phyloP scores from a whole-genome alignment of 2,329 filamentous ascomycete species.

The Chalaropsis thielavioides region DNA sequence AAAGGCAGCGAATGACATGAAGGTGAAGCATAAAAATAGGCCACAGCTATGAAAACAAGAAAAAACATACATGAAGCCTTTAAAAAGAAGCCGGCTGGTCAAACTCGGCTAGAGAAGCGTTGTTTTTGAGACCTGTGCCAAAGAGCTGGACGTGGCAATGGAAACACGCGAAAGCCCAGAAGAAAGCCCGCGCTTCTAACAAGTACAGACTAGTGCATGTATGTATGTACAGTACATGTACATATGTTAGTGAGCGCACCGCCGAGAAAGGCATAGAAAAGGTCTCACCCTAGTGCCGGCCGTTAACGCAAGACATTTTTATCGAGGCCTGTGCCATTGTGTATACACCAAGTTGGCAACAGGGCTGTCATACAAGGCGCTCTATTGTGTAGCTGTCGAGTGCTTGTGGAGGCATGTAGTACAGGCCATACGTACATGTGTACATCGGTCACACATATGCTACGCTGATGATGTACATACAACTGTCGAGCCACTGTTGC shows the following conservation, averaged over 20 bases:
- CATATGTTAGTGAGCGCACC: background rate
- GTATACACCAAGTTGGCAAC: background rate
- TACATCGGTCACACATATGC: background rate
- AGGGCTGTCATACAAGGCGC: background rate
- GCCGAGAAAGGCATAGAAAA: background rate
- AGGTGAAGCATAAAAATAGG: background rate
- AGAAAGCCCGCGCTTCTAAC: background rate
- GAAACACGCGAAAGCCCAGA: background rate
- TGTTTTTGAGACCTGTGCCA: background rate
- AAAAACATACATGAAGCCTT: background rate
- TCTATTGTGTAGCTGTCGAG: background rate
- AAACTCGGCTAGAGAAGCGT: background rate
- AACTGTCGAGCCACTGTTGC: background rate
- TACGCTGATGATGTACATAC: background rate
- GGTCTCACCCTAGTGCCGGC: background rate
- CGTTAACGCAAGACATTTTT: background rate
- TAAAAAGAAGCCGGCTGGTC: background rate
- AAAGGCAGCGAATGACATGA: background rate
- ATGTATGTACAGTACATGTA: background rate
- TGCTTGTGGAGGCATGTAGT: background rate
- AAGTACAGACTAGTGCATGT: background rate
- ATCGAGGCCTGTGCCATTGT: background rate
- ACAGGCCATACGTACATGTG: background rate
- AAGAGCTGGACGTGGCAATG: background rate
- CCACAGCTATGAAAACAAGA: background rate